Percentiles rank a stretch among this genome's conserved stretches.
phyloP scores from a whole-genome alignment of 768 basidiomycete species.

The Jaapia argillacea region DNA sequence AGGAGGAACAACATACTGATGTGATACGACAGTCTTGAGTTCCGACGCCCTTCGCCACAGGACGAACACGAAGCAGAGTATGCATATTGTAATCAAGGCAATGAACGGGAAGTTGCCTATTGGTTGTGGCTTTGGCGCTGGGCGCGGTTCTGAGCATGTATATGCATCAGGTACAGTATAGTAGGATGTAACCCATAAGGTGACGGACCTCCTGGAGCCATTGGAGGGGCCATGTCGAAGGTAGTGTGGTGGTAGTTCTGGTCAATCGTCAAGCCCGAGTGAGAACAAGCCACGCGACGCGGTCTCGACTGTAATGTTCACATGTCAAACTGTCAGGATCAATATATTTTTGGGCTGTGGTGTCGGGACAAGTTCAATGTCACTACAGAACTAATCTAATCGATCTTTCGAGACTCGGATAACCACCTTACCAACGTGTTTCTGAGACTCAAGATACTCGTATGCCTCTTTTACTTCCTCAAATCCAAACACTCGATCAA shows the following conservation, averaged over 20 bases:
- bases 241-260: too few relatives aligned
- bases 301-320: too few relatives aligned
- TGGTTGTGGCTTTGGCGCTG: slow-evolving; percentile 51
- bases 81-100: slow-evolving; percentile 43
- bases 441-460: slow-evolving; percentile 39
- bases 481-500: slow-evolving; percentile 51
- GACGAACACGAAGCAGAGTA: slow-evolving; percentile 44
- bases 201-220: neutral
- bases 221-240: neutral
- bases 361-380: too few relatives aligned
- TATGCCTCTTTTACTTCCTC: slow-evolving; percentile 44
- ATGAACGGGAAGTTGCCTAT: slow-evolving; percentile 45
- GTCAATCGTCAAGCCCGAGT: too few relatives aligned
- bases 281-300: too few relatives aligned
- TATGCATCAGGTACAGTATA: neutral
- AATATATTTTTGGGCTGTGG: too few relatives aligned
- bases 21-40: slow-evolving; percentile 45
- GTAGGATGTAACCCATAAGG: neutral
- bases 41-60: slow-evolving; percentile 50
- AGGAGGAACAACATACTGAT: slow-evolving; percentile 30
- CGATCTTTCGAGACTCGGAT: slow-evolving; percentile 30
- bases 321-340: too few relatives aligned
- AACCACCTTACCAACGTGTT: slow-evolving; percentile 54
- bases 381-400: too few relatives aligned
- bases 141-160: slow-evolving; percentile 34